Conservation (phyloP, 768 basidiomycete species). For the Fistulinella prunicolor region DNA sequence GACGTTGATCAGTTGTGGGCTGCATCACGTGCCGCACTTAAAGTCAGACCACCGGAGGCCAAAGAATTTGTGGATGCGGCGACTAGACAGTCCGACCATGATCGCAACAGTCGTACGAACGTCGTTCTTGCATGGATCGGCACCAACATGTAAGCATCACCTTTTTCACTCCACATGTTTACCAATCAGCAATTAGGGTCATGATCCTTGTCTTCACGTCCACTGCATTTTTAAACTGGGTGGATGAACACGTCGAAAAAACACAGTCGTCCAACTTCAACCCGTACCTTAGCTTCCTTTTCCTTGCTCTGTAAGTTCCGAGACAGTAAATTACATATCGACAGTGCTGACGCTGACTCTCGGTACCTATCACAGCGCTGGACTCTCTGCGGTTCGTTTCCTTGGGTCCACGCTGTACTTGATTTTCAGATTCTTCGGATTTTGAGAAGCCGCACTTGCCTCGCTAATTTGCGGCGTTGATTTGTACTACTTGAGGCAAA, state of each 20-base stretch:
- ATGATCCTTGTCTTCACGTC: slow-evolving; percentile 79
- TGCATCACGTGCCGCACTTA: slow-evolving; percentile 68
- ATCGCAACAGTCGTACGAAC: slow-evolving; percentile 80
- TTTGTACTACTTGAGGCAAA: slow-evolving; percentile 7
- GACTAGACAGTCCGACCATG: slow-evolving; percentile 86
- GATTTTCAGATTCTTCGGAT: slow-evolving; percentile 67
- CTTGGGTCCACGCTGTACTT: slow-evolving; percentile 76
- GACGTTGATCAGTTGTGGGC: slow-evolving; percentile 88
- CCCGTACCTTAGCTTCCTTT: slow-evolving; percentile 85
- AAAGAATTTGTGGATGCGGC: slow-evolving; percentile 83
- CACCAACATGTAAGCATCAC: slow-evolving; percentile 67
- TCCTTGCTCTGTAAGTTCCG: slow-evolving; percentile 54
- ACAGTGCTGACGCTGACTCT: slow-evolving; percentile 3
- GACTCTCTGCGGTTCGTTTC: slow-evolving; percentile 79
- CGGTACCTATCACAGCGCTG: slow-evolving; percentile 48
- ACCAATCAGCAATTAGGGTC: slow-evolving; percentile 37
- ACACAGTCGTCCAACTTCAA: slow-evolving; percentile 64
- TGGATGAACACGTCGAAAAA: slow-evolving; percentile 52
- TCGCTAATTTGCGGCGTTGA: not conserved
- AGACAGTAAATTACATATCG: not conserved
- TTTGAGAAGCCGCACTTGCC: slow-evolving; percentile 31
- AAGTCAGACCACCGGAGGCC: slow-evolving; percentile 63
- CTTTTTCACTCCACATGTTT: not conserved
- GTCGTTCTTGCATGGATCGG: slow-evolving; percentile 83
- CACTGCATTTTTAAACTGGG: slow-evolving; percentile 72